A percentile compares a stretch with the other conserved stretches of the same genome.
phyloP scores from a whole-genome alignment of 2,329 filamentous ascomycete species.

The Microsporum audouinii region DNA sequence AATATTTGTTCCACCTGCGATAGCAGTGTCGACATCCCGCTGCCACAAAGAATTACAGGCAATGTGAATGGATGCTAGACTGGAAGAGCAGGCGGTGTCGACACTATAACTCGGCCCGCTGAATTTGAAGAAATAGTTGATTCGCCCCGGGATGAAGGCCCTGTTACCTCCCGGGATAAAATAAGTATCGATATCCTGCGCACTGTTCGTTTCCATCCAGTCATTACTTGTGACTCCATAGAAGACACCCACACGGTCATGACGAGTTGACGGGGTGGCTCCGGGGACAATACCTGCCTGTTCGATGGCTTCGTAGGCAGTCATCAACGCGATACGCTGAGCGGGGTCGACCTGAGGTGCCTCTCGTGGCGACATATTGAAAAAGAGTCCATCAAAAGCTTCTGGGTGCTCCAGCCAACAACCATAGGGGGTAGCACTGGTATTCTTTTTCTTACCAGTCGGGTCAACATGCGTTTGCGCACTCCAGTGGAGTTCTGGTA shows the following conservation, averaged over 20 bases:
- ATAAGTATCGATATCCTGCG: background rate
- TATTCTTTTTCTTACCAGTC: conserved; percentile 15
- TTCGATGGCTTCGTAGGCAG: conserved; percentile 15
- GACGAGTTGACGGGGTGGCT: background rate
- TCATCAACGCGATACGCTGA: conserved; percentile 17
- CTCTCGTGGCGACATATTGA: conserved; percentile 15
- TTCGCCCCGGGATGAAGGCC: conserved; percentile 17
- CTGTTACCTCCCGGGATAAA: conserved; percentile 8
- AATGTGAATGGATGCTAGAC: conserved; percentile 18
- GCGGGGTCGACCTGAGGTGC: conserved; percentile 16
- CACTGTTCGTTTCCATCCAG: conserved; percentile 6
- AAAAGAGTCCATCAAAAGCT: conserved; percentile 19
- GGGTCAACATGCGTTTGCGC: conserved; percentile 16
- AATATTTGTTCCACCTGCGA: conserved; percentile 6
- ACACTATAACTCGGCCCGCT: conserved; percentile 12
- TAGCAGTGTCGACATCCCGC: conserved; percentile 18
- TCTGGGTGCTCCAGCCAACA: conserved; percentile 8
- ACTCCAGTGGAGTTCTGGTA: conserved; percentile 12
- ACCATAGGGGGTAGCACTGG: conserved; percentile 18
- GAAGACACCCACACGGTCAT: background rate
- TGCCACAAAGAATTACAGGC: conserved; percentile 16
- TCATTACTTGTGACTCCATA: conserved; percentile 13
- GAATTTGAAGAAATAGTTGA: conserved; percentile 19
- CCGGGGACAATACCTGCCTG: conserved; percentile 11
- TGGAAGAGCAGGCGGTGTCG: conserved; percentile 41